Conservation (phyloP, 768 basidiomycete genomes). For the Cystoderma amianthinum region DNA sequence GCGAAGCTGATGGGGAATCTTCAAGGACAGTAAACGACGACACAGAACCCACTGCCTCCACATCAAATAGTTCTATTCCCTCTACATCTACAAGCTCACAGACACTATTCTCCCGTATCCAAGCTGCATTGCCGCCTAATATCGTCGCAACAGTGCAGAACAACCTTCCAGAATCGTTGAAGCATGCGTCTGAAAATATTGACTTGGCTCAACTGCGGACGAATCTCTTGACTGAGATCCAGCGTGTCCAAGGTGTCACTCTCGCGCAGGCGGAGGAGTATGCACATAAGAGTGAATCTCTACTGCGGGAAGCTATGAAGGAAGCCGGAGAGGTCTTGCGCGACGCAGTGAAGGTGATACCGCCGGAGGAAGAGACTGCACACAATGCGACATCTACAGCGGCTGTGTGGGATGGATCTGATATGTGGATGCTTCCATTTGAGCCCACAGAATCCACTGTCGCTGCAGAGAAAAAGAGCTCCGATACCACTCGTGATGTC, state of each 20-base stretch:
- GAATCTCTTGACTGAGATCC: constrained; percentile 58
- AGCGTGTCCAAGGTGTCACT: constrained; percentile 69
- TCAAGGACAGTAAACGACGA: constrained; percentile 2
- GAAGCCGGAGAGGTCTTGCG: constrained; percentile 77
- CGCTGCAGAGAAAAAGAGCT: constrained; percentile 22
- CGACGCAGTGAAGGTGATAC: constrained; percentile 90
- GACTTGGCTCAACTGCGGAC: constrained; percentile 65
- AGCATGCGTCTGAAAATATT: constrained; percentile 53
- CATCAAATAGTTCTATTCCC: constrained; percentile 5
- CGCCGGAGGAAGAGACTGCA: constrained; percentile 58
- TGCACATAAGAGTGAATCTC: constrained; percentile 63
- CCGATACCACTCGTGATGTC: constrained; percentile 36
- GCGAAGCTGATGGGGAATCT: background rate
- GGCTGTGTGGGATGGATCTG: constrained; percentile 77
- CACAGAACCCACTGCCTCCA: constrained; percentile 8
- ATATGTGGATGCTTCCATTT: constrained; percentile 75
- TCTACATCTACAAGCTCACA: constrained; percentile 23
- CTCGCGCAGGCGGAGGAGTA: constrained; percentile 82
- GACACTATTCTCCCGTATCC: constrained; percentile 61
- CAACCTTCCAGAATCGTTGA: constrained; percentile 60
- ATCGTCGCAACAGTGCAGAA: constrained; percentile 62
- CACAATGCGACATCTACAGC: constrained; percentile 21
- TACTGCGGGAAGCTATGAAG: constrained; percentile 63
- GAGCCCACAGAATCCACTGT: constrained; percentile 14
- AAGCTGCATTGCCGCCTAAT: constrained; percentile 69